Conservation (phyloP, 1,284 basidiomycete genomes). For the Coniferiporia weirii region DNA sequence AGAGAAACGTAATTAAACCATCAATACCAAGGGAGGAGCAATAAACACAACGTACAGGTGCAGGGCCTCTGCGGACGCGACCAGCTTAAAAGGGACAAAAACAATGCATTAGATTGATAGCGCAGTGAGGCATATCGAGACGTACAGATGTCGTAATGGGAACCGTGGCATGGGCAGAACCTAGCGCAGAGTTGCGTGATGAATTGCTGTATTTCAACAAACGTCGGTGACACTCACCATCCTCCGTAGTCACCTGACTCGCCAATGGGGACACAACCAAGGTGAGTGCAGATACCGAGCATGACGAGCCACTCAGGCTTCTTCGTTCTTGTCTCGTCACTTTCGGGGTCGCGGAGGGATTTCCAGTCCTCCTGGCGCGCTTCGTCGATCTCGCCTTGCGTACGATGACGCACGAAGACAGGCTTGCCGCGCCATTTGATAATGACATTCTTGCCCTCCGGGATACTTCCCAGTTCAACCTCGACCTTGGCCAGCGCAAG, state of each 20-base stretch:
- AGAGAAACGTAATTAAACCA: conserved; percentile 7
- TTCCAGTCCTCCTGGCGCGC: conserved; percentile 85
- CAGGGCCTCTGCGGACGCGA: conserved; percentile 92
- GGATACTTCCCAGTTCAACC: conserved; percentile 86
- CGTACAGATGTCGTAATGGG: conserved; percentile 93
- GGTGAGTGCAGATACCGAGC: conserved; percentile 97
- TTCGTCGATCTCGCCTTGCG: conserved; percentile 88
- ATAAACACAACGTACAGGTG: conserved; percentile 57
- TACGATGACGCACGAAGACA: conserved; percentile 98
- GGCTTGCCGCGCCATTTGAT: conserved; percentile 99
- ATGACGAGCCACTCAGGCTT: conserved; percentile 98
- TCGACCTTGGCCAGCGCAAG: conserved; percentile 98
- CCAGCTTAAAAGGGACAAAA: conserved; percentile 52
- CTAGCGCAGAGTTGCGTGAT: conserved; percentile 30
- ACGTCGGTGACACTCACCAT: conserved; percentile 53
- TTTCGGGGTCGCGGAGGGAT: conserved; percentile 87
- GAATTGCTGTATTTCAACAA: conserved; percentile 11
- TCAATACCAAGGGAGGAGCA: conserved; percentile 2
- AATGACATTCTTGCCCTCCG: conserved; percentile 96
- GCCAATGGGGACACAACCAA: conserved; percentile 98
- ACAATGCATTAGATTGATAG: conserved; percentile 18
- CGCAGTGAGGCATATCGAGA: conserved; percentile 17
- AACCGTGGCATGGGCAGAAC: conserved; percentile 98
- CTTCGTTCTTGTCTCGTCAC: conserved; percentile 85
- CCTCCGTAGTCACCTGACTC: conserved; percentile 98